Conservation (phyloP, 768 basidiomycete species). For the Rhizopogon roseolus region DNA sequence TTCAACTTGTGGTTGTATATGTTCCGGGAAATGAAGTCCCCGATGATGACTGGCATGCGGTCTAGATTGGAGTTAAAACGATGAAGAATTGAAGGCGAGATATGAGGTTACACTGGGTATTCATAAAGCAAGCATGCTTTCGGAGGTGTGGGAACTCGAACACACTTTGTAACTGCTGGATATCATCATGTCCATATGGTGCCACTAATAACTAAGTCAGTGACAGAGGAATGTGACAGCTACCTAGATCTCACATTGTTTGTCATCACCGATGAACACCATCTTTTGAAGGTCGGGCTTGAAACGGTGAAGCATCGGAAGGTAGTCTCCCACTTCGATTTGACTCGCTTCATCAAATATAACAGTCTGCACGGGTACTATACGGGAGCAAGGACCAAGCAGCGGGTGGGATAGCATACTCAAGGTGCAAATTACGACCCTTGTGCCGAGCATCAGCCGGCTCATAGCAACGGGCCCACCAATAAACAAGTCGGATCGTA, state of each 20-base stretch:
- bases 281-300: conserved; percentile 23
- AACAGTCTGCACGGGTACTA: conserved; percentile 31
- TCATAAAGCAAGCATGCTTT: conserved; percentile 44
- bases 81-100: not conserved
- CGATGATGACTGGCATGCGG: conserved; percentile 78
- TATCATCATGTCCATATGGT: conserved; percentile 70
- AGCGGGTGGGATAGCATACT: conserved; percentile 36
- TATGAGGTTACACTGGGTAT: conserved; percentile 63
- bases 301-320: conserved; percentile 29
- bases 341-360: conserved; percentile 47
- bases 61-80: conserved; percentile 38
- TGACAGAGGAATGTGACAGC: not conserved
- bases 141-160: conserved; percentile 67
- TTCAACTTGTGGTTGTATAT: conserved; percentile 58
- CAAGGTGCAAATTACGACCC: conserved; percentile 43
- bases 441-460: conserved; percentile 22
- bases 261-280: conserved; percentile 36
- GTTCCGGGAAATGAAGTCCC: conserved; percentile 58
- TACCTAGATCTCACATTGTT: conserved; percentile 28
- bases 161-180: conserved; percentile 61
- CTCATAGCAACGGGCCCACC: conserved; percentile 9
- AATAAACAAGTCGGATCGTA: conserved; percentile 30
- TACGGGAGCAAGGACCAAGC: conserved; percentile 10
- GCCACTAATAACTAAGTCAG: conserved; percentile 47
- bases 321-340: conserved; percentile 35